These are phyloP conservation scores for Venturia asperata DNA, from an alignment of 2,329 filamentous ascomycete species.

Conservation along the genomic window DNA sequence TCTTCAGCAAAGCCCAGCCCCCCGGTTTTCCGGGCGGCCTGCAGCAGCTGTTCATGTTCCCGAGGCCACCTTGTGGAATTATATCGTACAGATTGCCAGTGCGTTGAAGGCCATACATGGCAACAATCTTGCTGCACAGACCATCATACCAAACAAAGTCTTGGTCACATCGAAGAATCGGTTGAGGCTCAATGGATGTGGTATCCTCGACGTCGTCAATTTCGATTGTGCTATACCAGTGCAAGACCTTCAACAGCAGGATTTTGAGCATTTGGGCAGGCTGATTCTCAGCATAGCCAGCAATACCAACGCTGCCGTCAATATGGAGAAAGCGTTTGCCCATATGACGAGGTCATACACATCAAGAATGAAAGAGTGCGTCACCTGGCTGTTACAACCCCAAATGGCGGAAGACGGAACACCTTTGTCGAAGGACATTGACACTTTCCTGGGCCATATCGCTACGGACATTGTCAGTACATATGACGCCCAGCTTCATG, in stretches of 20 bases:
- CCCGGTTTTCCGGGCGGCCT: constrained; percentile 26
- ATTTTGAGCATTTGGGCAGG: constrained; percentile 76
- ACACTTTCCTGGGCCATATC: constrained; percentile 72
- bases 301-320: constrained; percentile 55
- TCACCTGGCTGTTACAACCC: constrained; percentile 73
- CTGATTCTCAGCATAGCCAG: constrained; percentile 77
- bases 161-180: constrained; percentile 85
- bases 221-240: constrained; percentile 61
- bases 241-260: constrained; percentile 76
- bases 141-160: constrained; percentile 82
- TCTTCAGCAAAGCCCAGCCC: constrained; percentile 38
- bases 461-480: constrained; percentile 66
- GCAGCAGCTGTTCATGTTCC: constrained; percentile 42
- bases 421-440: constrained; percentile 59
- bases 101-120: constrained; percentile 81
- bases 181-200: constrained; percentile 79
- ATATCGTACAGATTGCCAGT: constrained; percentile 84
- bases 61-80: constrained; percentile 80
- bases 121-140: constrained; percentile 72
- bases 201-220: constrained; percentile 81
- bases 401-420: constrained; percentile 31
- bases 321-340: constrained; percentile 64
- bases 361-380: constrained; percentile 66
- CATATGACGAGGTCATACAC: constrained; percentile 71
- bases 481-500: constrained; percentile 72